Percentiles rank a stretch among this genome's conserved stretches.
Evolutionary conservation across 2,329 filamentous ascomycete genomes (phyloP).

Genomic region (Verticillium longisporum): DNA sequence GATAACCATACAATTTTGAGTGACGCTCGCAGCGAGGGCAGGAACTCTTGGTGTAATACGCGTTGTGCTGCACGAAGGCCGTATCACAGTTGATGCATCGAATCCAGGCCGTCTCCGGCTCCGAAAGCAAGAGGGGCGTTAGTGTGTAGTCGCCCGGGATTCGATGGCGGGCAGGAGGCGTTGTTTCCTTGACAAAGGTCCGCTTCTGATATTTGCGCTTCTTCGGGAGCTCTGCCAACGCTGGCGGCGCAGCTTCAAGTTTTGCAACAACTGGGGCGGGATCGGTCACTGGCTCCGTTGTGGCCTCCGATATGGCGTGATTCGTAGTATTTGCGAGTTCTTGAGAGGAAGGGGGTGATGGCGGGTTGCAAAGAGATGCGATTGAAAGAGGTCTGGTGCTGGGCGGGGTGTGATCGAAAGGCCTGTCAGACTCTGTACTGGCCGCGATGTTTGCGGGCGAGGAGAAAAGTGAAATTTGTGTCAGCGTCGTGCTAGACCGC

Average conservation of each 20-base stretch:
- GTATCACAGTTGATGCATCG: slow-evolving; percentile 77
- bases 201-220: slow-evolving; percentile 26
- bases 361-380: slow-evolving; percentile 22
- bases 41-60: slow-evolving; percentile 76
- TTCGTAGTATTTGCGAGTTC: neutral
- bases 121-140: slow-evolving; percentile 67
- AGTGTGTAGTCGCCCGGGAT: slow-evolving; percentile 76
- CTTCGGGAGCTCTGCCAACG: slow-evolving; percentile 13
- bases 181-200: slow-evolving; percentile 23
- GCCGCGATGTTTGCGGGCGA: neutral
- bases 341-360: slow-evolving; percentile 8
- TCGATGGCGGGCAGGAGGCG: slow-evolving; percentile 33
- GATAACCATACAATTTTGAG: slow-evolving; percentile 88
- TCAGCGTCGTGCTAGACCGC: slow-evolving; percentile 7
- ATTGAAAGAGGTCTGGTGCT: slow-evolving; percentile 19
- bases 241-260: slow-evolving; percentile 1
- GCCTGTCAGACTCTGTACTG: neutral
- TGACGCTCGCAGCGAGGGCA: slow-evolving; percentile 94
- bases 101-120: slow-evolving; percentile 76
- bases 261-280: neutral
- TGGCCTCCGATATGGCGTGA: neutral
- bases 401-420: neutral
- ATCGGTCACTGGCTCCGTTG: neutral
- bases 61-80: slow-evolving; percentile 82
- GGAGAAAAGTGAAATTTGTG: slow-evolving; percentile 6